Base-by-base conservation (phyloP, 163 green algal species). In the Picocystis sp. region DNA sequence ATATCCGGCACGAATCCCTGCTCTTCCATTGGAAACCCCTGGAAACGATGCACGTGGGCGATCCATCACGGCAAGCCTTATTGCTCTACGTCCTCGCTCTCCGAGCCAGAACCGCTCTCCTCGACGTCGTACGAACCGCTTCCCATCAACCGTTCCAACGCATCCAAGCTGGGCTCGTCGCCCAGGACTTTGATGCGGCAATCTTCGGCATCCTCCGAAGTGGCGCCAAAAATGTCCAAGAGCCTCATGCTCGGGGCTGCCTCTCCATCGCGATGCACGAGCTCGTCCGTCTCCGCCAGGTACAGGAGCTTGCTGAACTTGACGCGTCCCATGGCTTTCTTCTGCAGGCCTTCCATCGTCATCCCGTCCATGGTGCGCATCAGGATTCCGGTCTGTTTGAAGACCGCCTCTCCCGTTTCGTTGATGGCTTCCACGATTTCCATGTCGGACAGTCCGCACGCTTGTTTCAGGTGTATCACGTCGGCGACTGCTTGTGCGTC, bases 281-380 rank as follows among this genome's bases (percentile, higher is more conserved):
- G 57, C 5, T 64, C 61, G 42, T 80, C 66, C 17, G 52, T 55
- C 55, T 90, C 79, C 1, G 71, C 70, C 0, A 93, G 58, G 61
- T 83, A 89, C 35, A 91, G 69, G 57, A 93, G 62, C 64, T 89
- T 89, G 50, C 62, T 70, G 63, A 89, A 87, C 41, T 87, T 61
- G 17, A 69, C 63, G 23, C 73, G 49, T 22, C 70, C 77, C 10
- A 82, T 82, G 43, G 80, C 78, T 64, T 93, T 92, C 58, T 82
- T 72, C 67, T 89, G 74, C 1, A 92, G 60, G 29, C 81, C 84
- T 22, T 66, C 49, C 23, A 62, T 43, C 1, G 74, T 77, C 46
- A 85, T 64, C 56, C 74, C 74, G 74, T 70, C 38, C 73, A 71
- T 48, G 15, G 59, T 57, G 11, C 76, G 62, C 43, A 94, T 63